Conservation (phyloP, 2,329 filamentous ascomycete species). For the Zymoseptoria passerinii region DNA sequence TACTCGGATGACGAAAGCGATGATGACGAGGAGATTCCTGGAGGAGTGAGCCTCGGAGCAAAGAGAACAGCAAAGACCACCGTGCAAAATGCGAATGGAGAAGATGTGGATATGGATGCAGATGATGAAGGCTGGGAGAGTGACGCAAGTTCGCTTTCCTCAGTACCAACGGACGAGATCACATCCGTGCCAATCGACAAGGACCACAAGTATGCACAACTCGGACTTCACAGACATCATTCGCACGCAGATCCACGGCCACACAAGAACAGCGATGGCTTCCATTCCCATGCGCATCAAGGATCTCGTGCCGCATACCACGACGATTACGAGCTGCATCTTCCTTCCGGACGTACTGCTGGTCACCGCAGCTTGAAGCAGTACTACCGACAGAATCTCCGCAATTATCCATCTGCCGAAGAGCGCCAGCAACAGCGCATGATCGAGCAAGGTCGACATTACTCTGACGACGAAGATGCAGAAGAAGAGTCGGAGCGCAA, state of each 20-base stretch:
- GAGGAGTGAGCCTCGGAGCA: slow-evolving; percentile 62
- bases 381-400: slow-evolving; percentile 90
- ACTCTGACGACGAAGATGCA: slow-evolving; percentile 42
- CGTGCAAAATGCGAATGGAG: slow-evolving; percentile 40
- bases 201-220: slow-evolving; percentile 61
- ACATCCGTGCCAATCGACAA: slow-evolving; percentile 70
- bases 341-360: slow-evolving; percentile 80
- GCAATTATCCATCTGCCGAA: slow-evolving; percentile 69
- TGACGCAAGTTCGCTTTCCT: slow-evolving; percentile 74
- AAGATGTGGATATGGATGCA: slow-evolving; percentile 49
- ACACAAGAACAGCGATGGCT: slow-evolving; percentile 68
- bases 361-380: slow-evolving; percentile 80
- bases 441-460: slow-evolving; percentile 40
- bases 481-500: slow-evolving; percentile 27
- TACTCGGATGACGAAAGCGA: slow-evolving; percentile 71
- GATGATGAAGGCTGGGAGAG: slow-evolving; percentile 90
- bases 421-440: slow-evolving; percentile 65
- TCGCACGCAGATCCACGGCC: slow-evolving; percentile 58
- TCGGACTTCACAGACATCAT: slow-evolving; percentile 68
- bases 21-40: slow-evolving; percentile 45
- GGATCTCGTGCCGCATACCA: slow-evolving; percentile 73
- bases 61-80: slow-evolving; percentile 45
- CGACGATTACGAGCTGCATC: slow-evolving; percentile 86
- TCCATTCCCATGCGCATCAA: slow-evolving; percentile 69
- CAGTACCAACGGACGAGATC: slow-evolving; percentile 76